Base-by-base conservation (phyloP, 768 basidiomycete genomes). In the Leucocoprinus sp. region DNA sequence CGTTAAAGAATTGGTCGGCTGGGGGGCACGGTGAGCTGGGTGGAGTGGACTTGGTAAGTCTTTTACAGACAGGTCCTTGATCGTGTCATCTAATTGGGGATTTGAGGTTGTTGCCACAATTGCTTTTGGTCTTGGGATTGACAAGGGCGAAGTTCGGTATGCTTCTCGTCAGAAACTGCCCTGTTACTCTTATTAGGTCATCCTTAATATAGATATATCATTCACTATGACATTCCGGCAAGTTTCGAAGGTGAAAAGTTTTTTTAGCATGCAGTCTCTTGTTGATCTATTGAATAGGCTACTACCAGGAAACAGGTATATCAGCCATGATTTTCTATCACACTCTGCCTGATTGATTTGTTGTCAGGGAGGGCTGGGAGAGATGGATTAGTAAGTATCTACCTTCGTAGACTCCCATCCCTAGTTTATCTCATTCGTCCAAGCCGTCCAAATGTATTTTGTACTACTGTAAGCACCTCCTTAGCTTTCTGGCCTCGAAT, bases 91-190 rank as follows among this genome's bases (percentile, higher is more conserved):
- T 40, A 35, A 15, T 3, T 9, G 4, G 22, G 36, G 5, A 1
- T 33, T 26, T 5, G n/a, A 84, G 82, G 81, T 86, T 34, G 79
- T 84, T 19, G 84, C 84, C 8, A 87, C 86, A 0, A 76, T 91
- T 40, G 88, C 88, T 4, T 92, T 91, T 53, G 89, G 89, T 2
- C 79, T 90, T 65, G 88, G 88, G 1, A 90, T 92, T 36, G 87
- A 92, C 58, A 91, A 90, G 64, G 66, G 75, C 15, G 81, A 88
- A 50, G 84, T 87, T 42, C 72, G 84, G 78, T 79, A 56, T 17
- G 62, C 34, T 19, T 17, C 40, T 5, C 24, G 27, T 23, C 23
- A 45, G 15, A 22, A 12, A 14, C 21, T 15, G 11, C 2, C 36
- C 28, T 33, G 35, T 19, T 8, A 14, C 21, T 33, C 31, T 8